Conservation (phyloP, 805 yeast genomes). For the Candida chilensis region DNA sequence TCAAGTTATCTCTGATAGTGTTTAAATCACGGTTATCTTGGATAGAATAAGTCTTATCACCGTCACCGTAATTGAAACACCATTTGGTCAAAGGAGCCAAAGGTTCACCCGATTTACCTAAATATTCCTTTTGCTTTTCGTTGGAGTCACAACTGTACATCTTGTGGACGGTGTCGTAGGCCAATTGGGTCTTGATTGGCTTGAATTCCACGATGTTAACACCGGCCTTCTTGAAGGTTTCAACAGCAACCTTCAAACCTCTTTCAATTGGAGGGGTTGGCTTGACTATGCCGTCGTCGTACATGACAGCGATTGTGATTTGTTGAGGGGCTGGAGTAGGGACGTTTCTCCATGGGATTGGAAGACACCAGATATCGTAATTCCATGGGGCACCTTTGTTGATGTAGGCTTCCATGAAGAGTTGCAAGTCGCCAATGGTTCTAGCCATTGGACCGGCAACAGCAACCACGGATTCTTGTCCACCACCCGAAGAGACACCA, state of each 20-base stretch:
- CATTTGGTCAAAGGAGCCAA: constrained; percentile 53
- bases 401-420: constrained; percentile 54
- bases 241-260: constrained; percentile 43
- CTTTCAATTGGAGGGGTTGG: constrained; percentile 61
- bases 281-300: constrained; percentile 55
- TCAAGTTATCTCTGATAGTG: constrained; percentile 44
- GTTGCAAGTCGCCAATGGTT: constrained; percentile 55
- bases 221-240: constrained; percentile 49
- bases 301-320: constrained; percentile 53
- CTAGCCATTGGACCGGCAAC: constrained; percentile 66
- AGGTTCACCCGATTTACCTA: constrained; percentile 64
- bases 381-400: constrained; percentile 62
- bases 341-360: constrained; percentile 45
- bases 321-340: constrained; percentile 24
- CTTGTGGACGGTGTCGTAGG: constrained; percentile 46
- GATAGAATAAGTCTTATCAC: constrained; percentile 34
- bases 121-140: constrained; percentile 37
- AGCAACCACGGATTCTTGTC: constrained; percentile 57
- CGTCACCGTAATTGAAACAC: constrained; percentile 49
- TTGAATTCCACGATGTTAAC: constrained; percentile 46
- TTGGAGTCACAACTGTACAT: constrained; percentile 68
- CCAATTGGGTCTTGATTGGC: constrained; percentile 49
- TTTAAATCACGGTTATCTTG: constrained; percentile 50
- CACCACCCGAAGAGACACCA: constrained; percentile 47
- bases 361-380: constrained; percentile 34